phyloP scores from a whole-genome alignment of 1,139 yeast species.

The Schwanniomyces etchellsii region DNA sequence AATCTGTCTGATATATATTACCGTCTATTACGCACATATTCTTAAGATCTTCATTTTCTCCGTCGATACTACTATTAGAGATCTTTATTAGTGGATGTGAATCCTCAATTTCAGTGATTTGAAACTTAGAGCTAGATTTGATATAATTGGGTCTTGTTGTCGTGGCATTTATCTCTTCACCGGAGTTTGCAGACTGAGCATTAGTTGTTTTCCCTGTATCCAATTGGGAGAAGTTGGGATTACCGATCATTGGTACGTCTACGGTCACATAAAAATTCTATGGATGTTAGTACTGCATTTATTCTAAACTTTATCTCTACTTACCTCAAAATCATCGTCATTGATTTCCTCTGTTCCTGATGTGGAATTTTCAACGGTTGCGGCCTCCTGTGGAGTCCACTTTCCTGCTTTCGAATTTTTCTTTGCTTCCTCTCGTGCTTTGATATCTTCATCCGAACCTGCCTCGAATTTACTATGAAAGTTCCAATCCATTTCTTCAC shows the following conservation, averaged over 20 bases:
- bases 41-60: conserved; percentile 14
- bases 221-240: conserved; percentile 4
- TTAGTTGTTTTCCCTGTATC: conserved; percentile 2
- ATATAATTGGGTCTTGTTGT: conserved; percentile 17
- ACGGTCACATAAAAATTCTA: conserved; percentile 39
- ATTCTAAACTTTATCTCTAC: conserved; percentile 13
- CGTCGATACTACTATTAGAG: conserved; percentile 22
- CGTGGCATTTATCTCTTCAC: background rate
- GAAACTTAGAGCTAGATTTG: conserved; percentile 38
- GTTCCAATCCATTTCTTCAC: conserved; percentile 94
- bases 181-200: background rate
- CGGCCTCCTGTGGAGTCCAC: conserved; percentile 8
- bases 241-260: conserved; percentile 34
- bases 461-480: conserved; percentile 67
- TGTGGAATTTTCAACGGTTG: conserved; percentile 16
- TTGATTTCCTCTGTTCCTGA: conserved; percentile 13
- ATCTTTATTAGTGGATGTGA: conserved; percentile 33
- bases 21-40: conserved; percentile 34
- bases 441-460: conserved; percentile 71
- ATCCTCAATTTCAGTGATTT: conserved; percentile 31
- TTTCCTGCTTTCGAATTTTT: background rate
- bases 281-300: conserved; percentile 7
- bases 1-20: conserved; percentile 62
- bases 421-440: conserved; percentile 34
- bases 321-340: conserved; percentile 33